phyloP scores from a whole-genome alignment of 2,329 filamentous ascomycete species.

The Beauveria sp. region DNA sequence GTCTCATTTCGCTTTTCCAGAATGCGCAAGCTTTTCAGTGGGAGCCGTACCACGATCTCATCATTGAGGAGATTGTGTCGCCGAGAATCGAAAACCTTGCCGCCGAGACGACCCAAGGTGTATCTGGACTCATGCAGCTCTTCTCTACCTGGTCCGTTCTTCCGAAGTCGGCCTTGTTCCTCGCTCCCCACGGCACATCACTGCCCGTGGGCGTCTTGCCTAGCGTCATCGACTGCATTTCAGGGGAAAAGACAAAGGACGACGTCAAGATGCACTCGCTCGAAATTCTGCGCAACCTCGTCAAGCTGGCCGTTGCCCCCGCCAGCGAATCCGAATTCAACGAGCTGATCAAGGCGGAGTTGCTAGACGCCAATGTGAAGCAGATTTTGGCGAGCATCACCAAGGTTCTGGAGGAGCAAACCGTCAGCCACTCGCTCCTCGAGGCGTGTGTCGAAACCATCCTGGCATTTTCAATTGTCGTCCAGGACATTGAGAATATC shows the following conservation, averaged over 20 bases:
- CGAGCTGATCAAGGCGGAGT: constrained; percentile 45
- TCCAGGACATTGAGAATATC: constrained; percentile 61
- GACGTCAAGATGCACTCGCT: constrained; percentile 80
- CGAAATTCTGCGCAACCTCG: constrained; percentile 63
- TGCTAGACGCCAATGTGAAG: constrained; percentile 50
- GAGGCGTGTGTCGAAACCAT: constrained; percentile 73
- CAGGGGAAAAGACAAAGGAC: constrained; percentile 68
- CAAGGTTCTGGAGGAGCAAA: constrained; percentile 52
- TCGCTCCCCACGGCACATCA: constrained; percentile 36
- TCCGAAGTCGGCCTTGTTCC: constrained; percentile 57
- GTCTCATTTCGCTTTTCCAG: constrained; percentile 69
- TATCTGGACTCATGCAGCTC: constrained; percentile 75
- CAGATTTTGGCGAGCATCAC: constrained; percentile 61
- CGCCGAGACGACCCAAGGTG: constrained; percentile 77
- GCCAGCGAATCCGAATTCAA: constrained; percentile 49
- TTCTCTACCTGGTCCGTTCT: constrained; percentile 74
- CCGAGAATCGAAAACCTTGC: constrained; percentile 73
- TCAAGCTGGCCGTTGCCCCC: constrained; percentile 50
- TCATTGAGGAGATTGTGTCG: constrained; percentile 68
- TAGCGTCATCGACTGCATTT: constrained; percentile 65
- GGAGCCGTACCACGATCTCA: constrained; percentile 59
- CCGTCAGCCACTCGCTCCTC: constrained; percentile 64
- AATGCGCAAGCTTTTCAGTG: constrained; percentile 65
- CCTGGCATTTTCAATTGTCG: constrained; percentile 64
- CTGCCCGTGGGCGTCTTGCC: constrained; percentile 56